Percentiles rank a stretch among this genome's conserved stretches.
Conservation (phyloP, 2,329 filamentous ascomycete genomes). For the Venturia nashicola region DNA sequence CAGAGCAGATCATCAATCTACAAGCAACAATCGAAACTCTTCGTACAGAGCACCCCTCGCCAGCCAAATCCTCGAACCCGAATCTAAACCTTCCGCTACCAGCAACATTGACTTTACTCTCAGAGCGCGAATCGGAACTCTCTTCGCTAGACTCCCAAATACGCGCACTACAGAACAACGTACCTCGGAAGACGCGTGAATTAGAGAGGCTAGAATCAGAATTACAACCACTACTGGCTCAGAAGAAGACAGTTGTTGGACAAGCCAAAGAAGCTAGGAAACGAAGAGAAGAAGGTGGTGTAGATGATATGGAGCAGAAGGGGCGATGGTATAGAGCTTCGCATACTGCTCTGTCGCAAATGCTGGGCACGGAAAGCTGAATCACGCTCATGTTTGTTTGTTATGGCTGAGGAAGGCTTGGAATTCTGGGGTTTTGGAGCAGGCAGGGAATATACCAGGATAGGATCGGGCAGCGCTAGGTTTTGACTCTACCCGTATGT, state of each 20-base stretch:
- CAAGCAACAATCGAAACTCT: conserved; percentile 37
- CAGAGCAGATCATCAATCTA: conserved; percentile 38
- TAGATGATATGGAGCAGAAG: conserved; percentile 63
- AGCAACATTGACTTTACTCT: conserved; percentile 28
- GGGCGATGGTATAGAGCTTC: conserved; percentile 63
- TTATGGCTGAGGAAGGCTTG: not conserved
- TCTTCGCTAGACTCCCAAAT: conserved; percentile 31
- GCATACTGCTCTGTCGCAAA: conserved; percentile 49
- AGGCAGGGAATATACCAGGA: not conserved
- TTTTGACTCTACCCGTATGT: not conserved
- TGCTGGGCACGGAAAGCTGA: conserved; percentile 43
- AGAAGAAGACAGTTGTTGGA: conserved; percentile 50
- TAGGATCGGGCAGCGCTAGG: not conserved
- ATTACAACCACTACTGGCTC: conserved; percentile 54
- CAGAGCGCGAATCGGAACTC: conserved; percentile 28
- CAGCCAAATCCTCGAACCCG: conserved; percentile 22
- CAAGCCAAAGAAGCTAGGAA: conserved; percentile 60
- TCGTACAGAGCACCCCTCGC: conserved; percentile 23
- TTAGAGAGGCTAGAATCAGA: conserved; percentile 56
- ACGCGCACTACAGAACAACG: conserved; percentile 42
- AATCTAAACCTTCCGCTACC: conserved; percentile 31
- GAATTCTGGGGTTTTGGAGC: not conserved
- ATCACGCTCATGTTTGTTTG: not conserved
- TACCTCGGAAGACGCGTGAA: conserved; percentile 55
- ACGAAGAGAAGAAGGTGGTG: conserved; percentile 53